Base-by-base conservation (phyloP, 176 grass and related monocot genomes). In the Calamus simplicifolius region DNA sequence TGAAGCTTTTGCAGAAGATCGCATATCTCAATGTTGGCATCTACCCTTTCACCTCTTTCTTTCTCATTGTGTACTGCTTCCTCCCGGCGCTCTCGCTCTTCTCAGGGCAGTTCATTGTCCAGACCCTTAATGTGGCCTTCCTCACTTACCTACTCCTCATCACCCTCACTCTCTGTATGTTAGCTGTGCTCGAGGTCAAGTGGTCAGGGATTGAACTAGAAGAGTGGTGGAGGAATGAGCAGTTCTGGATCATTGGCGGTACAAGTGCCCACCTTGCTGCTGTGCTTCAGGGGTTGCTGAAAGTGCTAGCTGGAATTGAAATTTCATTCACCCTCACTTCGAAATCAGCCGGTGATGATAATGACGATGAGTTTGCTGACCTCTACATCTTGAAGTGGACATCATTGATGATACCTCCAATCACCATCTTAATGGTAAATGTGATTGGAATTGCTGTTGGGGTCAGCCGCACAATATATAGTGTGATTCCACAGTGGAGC, bases 251-350 rank as follows among this genome's bases (percentile, higher is more conserved):
- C 52, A 92, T 98, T 57, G 93, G 87, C 74, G 93, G 93, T 28
- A 88, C 84, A 57, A 98, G 93, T 67, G 93, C 93, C 4, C 93
- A 98, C 80, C 70, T 98, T 25, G 93, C 81, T 25, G 93, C 93
- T 0, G 84, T 98, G 35, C n/a, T 83, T 48, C 93, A 98, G 65
- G 93, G 93, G 30, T 75, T 98, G 35, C 80, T 98, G 19, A 98
- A 98, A 77, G 93, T 98, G 18, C 8, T 98, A 16, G 93, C 93
- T 18, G 93, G 87, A 50, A 88, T 92, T 51, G 93, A 92, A 59
- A 98, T 98, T 63, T 92, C 87, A 50, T 98, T 98, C 81, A 98
- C 93, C 12, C 84, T 98, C 14, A 98, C 93, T 25, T 98, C 93
- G 2, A 92, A 98, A 57, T 75, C 85, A 4, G 56, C 70, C 15